Base-by-base conservation (phyloP, 805 yeast genomes). In the Ogataea glucozyma region DNA sequence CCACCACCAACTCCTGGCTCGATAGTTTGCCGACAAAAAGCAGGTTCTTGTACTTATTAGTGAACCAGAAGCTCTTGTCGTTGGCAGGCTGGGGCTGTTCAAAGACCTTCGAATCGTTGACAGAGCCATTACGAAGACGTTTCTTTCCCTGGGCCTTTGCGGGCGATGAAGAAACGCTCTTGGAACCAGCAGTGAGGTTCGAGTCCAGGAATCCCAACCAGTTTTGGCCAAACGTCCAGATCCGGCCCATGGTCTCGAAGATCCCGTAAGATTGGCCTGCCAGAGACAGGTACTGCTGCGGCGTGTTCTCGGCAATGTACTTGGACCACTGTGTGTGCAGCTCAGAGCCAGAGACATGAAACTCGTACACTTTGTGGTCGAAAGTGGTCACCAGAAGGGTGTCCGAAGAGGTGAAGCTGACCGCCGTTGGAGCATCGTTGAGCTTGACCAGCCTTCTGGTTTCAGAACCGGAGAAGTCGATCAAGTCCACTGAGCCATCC, bases 161-260 rank as follows among this genome's bases (percentile, higher is more conserved):
- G n/a, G n/a, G n/a, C n/a, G n/a, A n/a, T 16, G 65, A 61, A 20
- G 64, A 29, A 52, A 48, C 64, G 60, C 16, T 69, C 70, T 44
- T 31, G 19, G 40, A 6, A 10, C 21, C 13, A 3, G 11, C 8
- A 3, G 32, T 12, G 40, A 71, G 59, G 7, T 73, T 61, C 50
- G 86, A 64, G 61, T 91, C 91, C 38, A 91, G 74, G 60, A 76
- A 85, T 4, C 84, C 76, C 12, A 90, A 52, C 95, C 96, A 91
- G 39, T 77, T 77, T 16, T 85, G 73, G 1, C 97, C 95, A 78
- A 87, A 89, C n/a, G 88, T 65, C 97, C 97, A 91, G 12, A 85
- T 67, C 43, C 78, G 71, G 16, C 52, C 56, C 1, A 65, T 51
- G 24, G 66, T 63, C 3, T 61, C 57, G 57, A 85, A 87, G 10